Evolutionary conservation across 352 stramenopile species (phyloP).

Genomic region (Phytopythium sindhum): DNA sequence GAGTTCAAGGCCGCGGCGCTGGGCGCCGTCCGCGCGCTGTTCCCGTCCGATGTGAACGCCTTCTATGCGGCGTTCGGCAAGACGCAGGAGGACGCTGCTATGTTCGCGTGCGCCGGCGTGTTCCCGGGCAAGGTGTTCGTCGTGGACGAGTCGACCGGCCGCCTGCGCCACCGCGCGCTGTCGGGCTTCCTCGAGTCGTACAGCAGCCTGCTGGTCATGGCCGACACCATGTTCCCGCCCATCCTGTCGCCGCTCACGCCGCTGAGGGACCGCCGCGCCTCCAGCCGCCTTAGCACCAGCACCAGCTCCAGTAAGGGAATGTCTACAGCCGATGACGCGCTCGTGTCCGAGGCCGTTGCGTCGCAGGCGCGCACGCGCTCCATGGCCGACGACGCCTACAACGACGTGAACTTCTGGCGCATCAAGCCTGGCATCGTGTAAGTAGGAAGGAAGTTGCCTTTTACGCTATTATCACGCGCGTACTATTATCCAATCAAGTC

Average conservation of each 20-base stretch:
- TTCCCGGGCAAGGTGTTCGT: conserved; percentile 76
- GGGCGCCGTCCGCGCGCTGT: conserved; percentile 56
- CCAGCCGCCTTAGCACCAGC: conserved; percentile 1
- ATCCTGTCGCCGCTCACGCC: conserved; percentile 43
- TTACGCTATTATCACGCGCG: neutral
- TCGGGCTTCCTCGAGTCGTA: conserved; percentile 71
- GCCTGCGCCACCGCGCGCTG: conserved; percentile 55
- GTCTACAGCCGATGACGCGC: conserved; percentile 19
- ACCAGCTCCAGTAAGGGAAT: neutral
- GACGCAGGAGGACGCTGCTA: conserved; percentile 42
- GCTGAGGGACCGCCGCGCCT: neutral
- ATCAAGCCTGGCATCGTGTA: conserved; percentile 43
- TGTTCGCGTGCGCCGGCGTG: conserved; percentile 73
- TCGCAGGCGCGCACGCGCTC: conserved; percentile 45
- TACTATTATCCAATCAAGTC: conserved; percentile 1
- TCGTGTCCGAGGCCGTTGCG: conserved; percentile 51
- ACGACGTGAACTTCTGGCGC: conserved; percentile 85
- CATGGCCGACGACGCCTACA: conserved; percentile 79
- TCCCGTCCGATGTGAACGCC: conserved; percentile 71
- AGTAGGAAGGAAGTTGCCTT: neutral
- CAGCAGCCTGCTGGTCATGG: conserved; percentile 43
- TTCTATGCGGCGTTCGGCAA: conserved; percentile 85
- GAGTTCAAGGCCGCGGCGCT: conserved; percentile 72
- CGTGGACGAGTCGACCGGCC: conserved; percentile 51
- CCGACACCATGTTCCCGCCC: conserved; percentile 78